Evolutionary conservation across 371 early-diverging fungal species (phyloP), one percentile per base, ranked within the genome.

Genomic region (Syncephalastrum contaminatum): DNA sequence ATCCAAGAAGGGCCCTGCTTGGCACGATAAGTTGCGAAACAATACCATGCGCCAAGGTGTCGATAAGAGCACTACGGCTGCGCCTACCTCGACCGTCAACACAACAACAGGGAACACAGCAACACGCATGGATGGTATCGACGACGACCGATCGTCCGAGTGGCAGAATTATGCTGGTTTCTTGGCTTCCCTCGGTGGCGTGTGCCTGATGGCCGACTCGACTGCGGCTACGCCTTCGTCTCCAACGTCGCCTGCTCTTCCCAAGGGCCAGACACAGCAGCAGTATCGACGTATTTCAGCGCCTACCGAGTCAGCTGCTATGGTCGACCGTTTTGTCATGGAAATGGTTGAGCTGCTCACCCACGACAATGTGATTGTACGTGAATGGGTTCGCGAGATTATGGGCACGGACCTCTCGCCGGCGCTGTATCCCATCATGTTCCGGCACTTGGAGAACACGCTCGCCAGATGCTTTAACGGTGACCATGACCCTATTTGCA

Each of bases 301-400:
- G 0, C 71, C 75, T 6, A 63, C 63, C n/a, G 80, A 80, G 59
- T 82, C 80, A 0, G 79, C 81, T 44, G 60, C 67, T 16, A 87
- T 88, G 75, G 88, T 92, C 4, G 92, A 93, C 58, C 79, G 82
- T 25, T 97, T 92, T 66, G 83, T 94, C 36, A 75, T 83, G 51
- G 94, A 95, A 56, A 85, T 95, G 77, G 88, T 95, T 0, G 91
- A 91, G 57, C 77, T 96, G 48, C 70, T 95, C 52, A 81, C 90
- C 0, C 89, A 87, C 15, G 95, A 95, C 55, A 90, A 90, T 57
- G 83, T 88, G 22, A 80, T 90, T 60, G 84, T 94, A 6, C 89
- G 96, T n/a, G 96, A 97, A 78, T 88, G 85, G 58, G 92, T 93
- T 24, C 90, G 90, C 53, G 94, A 95, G 56, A 88, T 91, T 5